phyloP scores from a whole-genome alignment of 108 stramenopile species.

The Stephanodiscus minutulus region DNA sequence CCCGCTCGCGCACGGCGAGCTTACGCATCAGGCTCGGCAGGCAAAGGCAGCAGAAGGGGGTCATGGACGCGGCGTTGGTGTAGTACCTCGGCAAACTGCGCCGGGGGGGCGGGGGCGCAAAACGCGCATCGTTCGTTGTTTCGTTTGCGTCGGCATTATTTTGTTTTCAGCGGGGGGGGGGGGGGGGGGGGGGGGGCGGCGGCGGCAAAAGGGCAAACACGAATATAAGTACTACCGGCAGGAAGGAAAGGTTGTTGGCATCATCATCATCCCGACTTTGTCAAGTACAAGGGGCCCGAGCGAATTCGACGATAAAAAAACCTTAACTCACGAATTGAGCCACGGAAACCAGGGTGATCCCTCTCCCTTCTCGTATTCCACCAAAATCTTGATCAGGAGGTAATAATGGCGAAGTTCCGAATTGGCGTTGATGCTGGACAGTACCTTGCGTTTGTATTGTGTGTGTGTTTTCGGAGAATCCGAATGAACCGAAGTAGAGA shows the following conservation, averaged over 20 bases:
- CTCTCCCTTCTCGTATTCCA: constrained; percentile 53
- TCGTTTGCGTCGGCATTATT: background rate
- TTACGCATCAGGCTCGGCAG: constrained; percentile 29
- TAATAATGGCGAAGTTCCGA: constrained; percentile 22
- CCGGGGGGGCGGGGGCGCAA: too few relatives aligned
- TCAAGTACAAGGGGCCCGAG: too few relatives aligned
- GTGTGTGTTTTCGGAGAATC: too few relatives aligned
- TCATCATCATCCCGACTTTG: too few relatives aligned
- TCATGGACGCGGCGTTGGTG: constrained; percentile 64
- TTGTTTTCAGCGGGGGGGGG: too few relatives aligned
- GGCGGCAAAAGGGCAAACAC: too few relatives aligned
- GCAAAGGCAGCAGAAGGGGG: constrained; percentile 36
- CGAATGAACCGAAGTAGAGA: too few relatives aligned
- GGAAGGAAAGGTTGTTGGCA: too few relatives aligned
- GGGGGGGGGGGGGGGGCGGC: too few relatives aligned
- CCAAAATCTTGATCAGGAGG: constrained; percentile 44
- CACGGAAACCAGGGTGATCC: constrained; percentile 48
- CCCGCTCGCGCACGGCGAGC: constrained; percentile 32
- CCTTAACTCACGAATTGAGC: constrained; percentile 45
- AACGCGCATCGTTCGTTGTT: too few relatives aligned
- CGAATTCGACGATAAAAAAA: too few relatives aligned
- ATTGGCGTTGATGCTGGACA: constrained; percentile 28
- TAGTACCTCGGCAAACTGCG: constrained; percentile 48
- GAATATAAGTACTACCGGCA: too few relatives aligned
- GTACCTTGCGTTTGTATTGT: background rate